Evolutionary conservation across 305 asterid species (phyloP).

Genomic region (Rubia peregrina): DNA sequence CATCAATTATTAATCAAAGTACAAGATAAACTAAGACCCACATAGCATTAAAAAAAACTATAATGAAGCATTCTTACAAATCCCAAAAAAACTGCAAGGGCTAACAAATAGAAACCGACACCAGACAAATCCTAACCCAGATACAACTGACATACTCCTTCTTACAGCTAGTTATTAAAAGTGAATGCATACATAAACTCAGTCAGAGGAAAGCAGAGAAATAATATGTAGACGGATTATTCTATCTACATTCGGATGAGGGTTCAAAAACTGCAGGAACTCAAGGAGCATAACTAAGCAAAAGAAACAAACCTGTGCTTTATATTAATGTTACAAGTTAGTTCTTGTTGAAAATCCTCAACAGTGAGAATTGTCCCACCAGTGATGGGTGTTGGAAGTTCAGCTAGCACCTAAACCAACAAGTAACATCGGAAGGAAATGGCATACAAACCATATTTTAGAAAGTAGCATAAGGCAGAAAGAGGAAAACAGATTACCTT

Average conservation of each 20-base stretch:
- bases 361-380: constrained; percentile 79
- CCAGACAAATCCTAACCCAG: background rate
- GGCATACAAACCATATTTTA: background rate
- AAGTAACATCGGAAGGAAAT: constrained; percentile 13
- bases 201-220: background rate
- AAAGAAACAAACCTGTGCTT: constrained; percentile 63
- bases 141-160: background rate
- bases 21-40: too few relatives aligned
- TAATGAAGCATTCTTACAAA: background rate
- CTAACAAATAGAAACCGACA: background rate
- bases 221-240: background rate
- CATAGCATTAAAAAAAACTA: background rate
- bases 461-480: constrained; percentile 2
- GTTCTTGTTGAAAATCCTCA: constrained; percentile 97
- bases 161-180: background rate
- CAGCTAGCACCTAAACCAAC: constrained; percentile 57
- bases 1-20: too few relatives aligned
- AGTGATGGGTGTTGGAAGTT: constrained; percentile 76
- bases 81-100: background rate
- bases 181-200: background rate
- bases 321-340: constrained; percentile 71
- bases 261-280: background rate
- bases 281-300: constrained; percentile 3
- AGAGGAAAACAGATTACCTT: constrained; percentile 42
- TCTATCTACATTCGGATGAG: background rate